phyloP scores from a whole-genome alignment of 805 yeast genomes.

The Ogataea parapolymorpha region DNA sequence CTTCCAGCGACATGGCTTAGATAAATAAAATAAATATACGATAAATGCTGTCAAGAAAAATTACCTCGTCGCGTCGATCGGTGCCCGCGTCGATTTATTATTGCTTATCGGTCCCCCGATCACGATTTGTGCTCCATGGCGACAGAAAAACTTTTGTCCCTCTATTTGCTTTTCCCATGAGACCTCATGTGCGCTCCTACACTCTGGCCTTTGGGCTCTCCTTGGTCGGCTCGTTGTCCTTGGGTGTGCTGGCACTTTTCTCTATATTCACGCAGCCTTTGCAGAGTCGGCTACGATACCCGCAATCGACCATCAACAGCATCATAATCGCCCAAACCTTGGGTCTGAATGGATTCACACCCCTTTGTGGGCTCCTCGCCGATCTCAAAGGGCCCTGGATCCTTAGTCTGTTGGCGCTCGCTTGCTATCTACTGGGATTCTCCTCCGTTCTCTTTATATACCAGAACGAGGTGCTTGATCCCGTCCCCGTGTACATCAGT shows the following conservation, averaged over 20 bases:
- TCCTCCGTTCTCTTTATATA: conserved; percentile 42
- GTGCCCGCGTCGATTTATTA: not conserved
- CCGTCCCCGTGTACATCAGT: conserved; percentile 40
- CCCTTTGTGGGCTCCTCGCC: conserved; percentile 76
- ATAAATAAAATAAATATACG: not conserved
- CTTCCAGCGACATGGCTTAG: conserved; percentile 31
- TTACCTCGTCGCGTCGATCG: conserved; percentile 8
- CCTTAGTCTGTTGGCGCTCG: conserved; percentile 56
- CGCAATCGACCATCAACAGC: conserved; percentile 63
- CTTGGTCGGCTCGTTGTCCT: conserved; percentile 27
- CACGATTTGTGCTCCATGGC: not conserved
- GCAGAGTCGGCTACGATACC: conserved; percentile 50
- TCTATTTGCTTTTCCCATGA: not conserved
- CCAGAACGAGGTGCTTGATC: conserved; percentile 27
- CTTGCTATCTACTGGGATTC: conserved; percentile 67
- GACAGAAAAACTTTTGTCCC: not conserved
- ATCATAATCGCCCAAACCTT: conserved; percentile 72
- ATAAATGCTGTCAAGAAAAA: not conserved
- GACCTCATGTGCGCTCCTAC: conserved; percentile 14
- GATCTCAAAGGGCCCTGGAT: conserved; percentile 78
- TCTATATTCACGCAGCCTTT: conserved; percentile 73
- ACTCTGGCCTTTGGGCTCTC: conserved; percentile 27
- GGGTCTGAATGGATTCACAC: conserved; percentile 82
- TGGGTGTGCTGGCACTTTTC: conserved; percentile 32
- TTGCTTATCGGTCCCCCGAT: conserved; percentile 12